A percentile compares a stretch with the other conserved stretches of the same genome.
Evolutionary conservation across 1,284 basidiomycete species (phyloP).

Genomic region (Fomitopsis pinicola): DNA sequence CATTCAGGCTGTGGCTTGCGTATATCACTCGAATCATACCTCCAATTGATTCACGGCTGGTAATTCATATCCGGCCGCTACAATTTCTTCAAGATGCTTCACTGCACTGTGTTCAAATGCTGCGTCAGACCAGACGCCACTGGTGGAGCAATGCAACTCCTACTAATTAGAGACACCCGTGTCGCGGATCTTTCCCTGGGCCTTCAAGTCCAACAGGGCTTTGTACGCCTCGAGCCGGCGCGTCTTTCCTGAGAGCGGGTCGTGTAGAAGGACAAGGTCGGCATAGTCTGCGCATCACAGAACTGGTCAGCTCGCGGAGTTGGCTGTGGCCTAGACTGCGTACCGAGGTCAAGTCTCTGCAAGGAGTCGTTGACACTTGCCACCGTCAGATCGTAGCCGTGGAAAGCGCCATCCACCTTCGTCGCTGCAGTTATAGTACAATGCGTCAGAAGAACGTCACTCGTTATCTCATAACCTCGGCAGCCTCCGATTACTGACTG

Average conservation of each 20-base stretch:
- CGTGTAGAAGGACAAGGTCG: constrained; percentile 59
- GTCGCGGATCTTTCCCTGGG: constrained; percentile 45
- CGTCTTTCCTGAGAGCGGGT: constrained; percentile 38
- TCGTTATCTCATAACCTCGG: constrained; percentile 6
- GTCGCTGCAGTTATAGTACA: constrained; percentile 17
- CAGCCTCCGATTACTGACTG: constrained; percentile 38
- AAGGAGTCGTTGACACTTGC: constrained; percentile 19
- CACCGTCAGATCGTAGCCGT: constrained; percentile 18
- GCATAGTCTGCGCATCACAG: constrained; percentile 36
- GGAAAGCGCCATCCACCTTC: constrained; percentile 19
- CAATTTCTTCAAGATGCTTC: constrained; percentile 76
- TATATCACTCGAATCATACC: constrained; percentile 29
- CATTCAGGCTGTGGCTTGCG: not conserved
- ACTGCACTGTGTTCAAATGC: constrained; percentile 25
- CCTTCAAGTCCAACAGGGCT: constrained; percentile 39
- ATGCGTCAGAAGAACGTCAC: constrained; percentile 14
- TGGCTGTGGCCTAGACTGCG: not conserved
- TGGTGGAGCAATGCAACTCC: constrained; percentile 9
- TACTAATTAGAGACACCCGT: constrained; percentile 67
- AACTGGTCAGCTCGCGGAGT: not conserved
- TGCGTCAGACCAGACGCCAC: constrained; percentile 33
- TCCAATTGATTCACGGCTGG: constrained; percentile 86
- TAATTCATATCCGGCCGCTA: constrained; percentile 49
- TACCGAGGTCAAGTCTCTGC: constrained; percentile 18
- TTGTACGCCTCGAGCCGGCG: constrained; percentile 42